phyloP scores from a whole-genome alignment of 805 yeast genomes.

The Ogataea ganodermae region DNA sequence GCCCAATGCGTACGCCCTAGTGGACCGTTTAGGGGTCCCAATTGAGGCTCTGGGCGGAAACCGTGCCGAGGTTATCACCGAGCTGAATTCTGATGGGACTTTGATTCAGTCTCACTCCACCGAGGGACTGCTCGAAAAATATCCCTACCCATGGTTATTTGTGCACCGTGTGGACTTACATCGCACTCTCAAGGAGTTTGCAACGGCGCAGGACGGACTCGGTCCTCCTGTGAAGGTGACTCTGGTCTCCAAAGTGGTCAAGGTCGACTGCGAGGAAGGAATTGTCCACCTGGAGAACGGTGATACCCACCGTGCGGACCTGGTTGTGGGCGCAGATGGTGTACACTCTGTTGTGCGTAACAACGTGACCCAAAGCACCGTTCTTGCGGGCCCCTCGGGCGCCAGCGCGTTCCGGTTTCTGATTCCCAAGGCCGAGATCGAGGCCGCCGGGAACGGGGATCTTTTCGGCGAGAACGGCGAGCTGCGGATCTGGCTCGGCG shows the following conservation, averaged over 20 bases:
- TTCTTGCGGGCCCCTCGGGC: slow-evolving; percentile 13
- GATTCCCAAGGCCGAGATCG: slow-evolving; percentile 9
- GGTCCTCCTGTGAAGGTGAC: slow-evolving; percentile 11
- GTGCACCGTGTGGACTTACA: slow-evolving; percentile 14
- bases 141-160: slow-evolving; percentile 13
- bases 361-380: slow-evolving; percentile 2
- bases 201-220: slow-evolving; percentile 1
- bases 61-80: slow-evolving; percentile 8
- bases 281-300: slow-evolving; percentile 31
- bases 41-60: slow-evolving; percentile 14
- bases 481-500: slow-evolving; percentile 8
- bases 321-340: slow-evolving; percentile 37
- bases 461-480: slow-evolving; percentile 5
- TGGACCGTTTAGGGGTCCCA: slow-evolving; percentile 31
- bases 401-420: slow-evolving; percentile 12
- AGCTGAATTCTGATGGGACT: slow-evolving; percentile 5
- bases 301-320: slow-evolving; percentile 22
- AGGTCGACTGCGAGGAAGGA: slow-evolving; percentile 29
- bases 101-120: slow-evolving; percentile 5
- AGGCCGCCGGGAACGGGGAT: not conserved
- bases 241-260: slow-evolving; percentile 3
- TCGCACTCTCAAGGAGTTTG: slow-evolving; percentile 6
- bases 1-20: slow-evolving; percentile 33
- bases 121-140: slow-evolving; percentile 5
- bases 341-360: slow-evolving; percentile 24